phyloP scores from a whole-genome alignment of 352 stramenopile species.

The Pythium folliculosum region DNA sequence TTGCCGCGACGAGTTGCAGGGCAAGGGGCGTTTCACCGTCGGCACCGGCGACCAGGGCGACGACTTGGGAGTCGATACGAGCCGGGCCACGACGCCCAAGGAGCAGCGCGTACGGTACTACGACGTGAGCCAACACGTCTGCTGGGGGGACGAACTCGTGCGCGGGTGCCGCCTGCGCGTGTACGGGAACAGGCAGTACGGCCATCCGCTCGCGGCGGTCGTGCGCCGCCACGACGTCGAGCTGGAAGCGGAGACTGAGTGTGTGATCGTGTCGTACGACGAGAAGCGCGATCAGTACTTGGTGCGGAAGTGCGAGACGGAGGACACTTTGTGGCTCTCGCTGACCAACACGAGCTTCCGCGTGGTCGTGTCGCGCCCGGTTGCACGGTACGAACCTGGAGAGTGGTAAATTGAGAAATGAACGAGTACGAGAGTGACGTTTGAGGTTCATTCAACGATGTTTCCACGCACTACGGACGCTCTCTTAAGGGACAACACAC shows the following conservation, averaged over 20 bases:
- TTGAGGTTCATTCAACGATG: background rate
- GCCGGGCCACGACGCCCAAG: background rate
- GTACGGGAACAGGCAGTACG: slow-evolving; percentile 47
- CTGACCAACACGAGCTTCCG: slow-evolving; percentile 53
- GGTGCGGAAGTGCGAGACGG: slow-evolving; percentile 44
- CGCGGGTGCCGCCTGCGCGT: slow-evolving; percentile 46
- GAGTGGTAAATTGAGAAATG: background rate
- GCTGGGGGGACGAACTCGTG: slow-evolving; percentile 68
- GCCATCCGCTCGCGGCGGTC: slow-evolving; percentile 37
- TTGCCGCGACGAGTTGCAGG: slow-evolving; percentile 61
- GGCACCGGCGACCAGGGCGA: slow-evolving; percentile 21
- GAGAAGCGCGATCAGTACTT: slow-evolving; percentile 39
- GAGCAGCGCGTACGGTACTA: slow-evolving; percentile 56
- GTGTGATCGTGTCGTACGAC: slow-evolving; percentile 49
- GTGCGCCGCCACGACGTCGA: slow-evolving; percentile 40
- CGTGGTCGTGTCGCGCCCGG: slow-evolving; percentile 35
- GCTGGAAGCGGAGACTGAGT: slow-evolving; percentile 54
- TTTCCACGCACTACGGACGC: background rate
- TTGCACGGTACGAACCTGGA: slow-evolving; percentile 30
- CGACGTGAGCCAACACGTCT: slow-evolving; percentile 59
- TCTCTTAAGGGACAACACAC: background rate
- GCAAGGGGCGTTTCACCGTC: slow-evolving; percentile 53
- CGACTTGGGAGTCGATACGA: slow-evolving; percentile 8
- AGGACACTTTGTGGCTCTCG: slow-evolving; percentile 53
- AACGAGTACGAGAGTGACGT: background rate